phyloP scores from a whole-genome alignment of 768 basidiomycete species.

The Phylloporus rhodoxanthus region DNA sequence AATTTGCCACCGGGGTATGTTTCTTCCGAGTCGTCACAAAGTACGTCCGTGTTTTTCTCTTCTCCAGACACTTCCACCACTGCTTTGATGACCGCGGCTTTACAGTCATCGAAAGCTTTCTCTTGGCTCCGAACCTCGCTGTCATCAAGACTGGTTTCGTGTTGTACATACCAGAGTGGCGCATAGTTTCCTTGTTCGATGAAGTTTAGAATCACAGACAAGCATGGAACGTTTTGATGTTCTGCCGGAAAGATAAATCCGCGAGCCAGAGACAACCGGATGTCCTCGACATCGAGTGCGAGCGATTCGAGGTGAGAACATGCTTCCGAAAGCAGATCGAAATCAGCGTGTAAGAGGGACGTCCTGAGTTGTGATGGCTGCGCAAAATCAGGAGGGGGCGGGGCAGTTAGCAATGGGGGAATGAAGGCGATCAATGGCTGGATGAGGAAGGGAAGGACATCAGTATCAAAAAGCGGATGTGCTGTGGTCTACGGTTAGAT shows the following conservation, averaged over 20 bases:
- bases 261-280: conserved; percentile 65
- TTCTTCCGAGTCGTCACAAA: conserved; percentile 65
- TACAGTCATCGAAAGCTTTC: conserved; percentile 74
- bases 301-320: conserved; percentile 75
- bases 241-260: conserved; percentile 55
- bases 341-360: conserved; percentile 55
- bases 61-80: conserved; percentile 84
- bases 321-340: conserved; percentile 66
- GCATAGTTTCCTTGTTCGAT: conserved; percentile 69
- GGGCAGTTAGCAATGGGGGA: conserved; percentile 42
- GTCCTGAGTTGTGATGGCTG: conserved; percentile 37
- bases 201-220: conserved; percentile 63
- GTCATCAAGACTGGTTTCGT: conserved; percentile 29
- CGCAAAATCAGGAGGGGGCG: conserved; percentile 36
- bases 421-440: conserved; percentile 54
- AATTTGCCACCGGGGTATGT: conserved; percentile 62
- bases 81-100: conserved; percentile 79
- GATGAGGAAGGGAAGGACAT: conserved; percentile 59
- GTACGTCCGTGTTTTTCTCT: conserved; percentile 66
- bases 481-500: conserved; percentile 30
- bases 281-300: conserved; percentile 70
- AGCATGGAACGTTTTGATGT: conserved; percentile 50
- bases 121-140: conserved; percentile 55
- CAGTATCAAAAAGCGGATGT: conserved; percentile 53
- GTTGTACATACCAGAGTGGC: conserved; percentile 50